Percentiles rank a stretch among this genome's conserved stretches.
Conservation (phyloP, 495 filamentous ascomycete genomes). For the Penicillium cosmopolitanum region DNA sequence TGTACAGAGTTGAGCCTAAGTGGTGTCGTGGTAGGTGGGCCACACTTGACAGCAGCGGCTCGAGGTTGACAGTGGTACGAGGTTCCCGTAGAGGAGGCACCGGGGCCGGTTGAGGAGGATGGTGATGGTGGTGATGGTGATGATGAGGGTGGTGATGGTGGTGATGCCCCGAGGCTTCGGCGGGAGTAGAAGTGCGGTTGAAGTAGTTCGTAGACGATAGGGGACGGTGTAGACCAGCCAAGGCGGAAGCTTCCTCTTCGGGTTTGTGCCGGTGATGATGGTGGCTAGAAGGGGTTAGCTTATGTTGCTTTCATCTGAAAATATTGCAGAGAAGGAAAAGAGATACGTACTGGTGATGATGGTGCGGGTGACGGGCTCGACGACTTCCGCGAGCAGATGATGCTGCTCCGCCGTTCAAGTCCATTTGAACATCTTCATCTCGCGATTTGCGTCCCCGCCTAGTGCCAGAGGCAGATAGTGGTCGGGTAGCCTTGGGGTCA, state of each 20-base stretch:
- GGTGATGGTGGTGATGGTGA: constrained; percentile 62
- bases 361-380: constrained; percentile 56
- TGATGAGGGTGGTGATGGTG: constrained; percentile 60
- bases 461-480: constrained; percentile 53
- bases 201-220: constrained; percentile 34
- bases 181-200: constrained; percentile 40
- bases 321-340: constrained; percentile 7
- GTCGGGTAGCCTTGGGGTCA: constrained; percentile 47
- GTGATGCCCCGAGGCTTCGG: constrained; percentile 49
- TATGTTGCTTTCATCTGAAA: constrained; percentile 2
- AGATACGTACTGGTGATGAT: constrained; percentile 62
- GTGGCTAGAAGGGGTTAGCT: constrained; percentile 54
- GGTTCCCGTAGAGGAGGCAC: constrained; percentile 60
- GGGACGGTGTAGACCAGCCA: constrained; percentile 38
- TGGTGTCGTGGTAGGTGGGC: constrained; percentile 74
- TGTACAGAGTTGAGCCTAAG: constrained; percentile 71
- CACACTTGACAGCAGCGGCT: constrained; percentile 69
- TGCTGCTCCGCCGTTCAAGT: constrained; percentile 60
- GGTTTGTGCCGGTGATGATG: constrained; percentile 78
- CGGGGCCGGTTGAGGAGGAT: constrained; percentile 41
- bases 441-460: constrained; percentile 58
- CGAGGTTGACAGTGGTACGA: constrained; percentile 63
- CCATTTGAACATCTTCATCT: constrained; percentile 59
- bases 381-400: constrained; percentile 59
- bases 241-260: constrained; percentile 60